A percentile compares a stretch with the other conserved stretches of the same genome.
These are phyloP conservation scores for Leccinum disarticulatum DNA, from an alignment of 768 basidiomycete species.

Conservation along the genomic window DNA sequence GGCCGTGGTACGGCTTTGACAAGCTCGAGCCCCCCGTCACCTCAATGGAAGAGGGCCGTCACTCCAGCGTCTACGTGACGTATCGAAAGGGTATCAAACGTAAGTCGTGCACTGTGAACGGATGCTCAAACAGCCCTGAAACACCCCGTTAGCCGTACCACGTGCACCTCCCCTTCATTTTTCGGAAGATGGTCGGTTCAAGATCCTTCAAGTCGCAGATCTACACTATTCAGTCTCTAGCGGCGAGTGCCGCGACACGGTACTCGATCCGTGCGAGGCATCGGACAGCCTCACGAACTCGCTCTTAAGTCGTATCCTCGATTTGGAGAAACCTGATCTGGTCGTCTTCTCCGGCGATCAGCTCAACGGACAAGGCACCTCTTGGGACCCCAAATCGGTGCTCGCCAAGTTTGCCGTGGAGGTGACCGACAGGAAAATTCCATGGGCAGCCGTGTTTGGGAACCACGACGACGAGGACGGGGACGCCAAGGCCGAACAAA, in stretches of 20 bases:
- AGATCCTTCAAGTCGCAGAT: conserved; percentile 88
- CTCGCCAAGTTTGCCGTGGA: conserved; percentile 84
- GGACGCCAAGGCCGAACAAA: conserved; percentile 57
- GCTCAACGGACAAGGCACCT: conserved; percentile 86
- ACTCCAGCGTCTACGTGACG: conserved; percentile 61
- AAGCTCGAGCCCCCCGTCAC: conserved; percentile 63
- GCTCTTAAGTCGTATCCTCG: conserved; percentile 69
- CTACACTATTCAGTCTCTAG: conserved; percentile 86
- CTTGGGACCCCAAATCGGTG: conserved; percentile 87
- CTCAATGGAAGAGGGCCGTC: conserved; percentile 35
- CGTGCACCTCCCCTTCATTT: conserved; percentile 81
- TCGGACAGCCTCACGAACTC: conserved; percentile 82
- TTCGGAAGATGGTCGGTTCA: conserved; percentile 80
- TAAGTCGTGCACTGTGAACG: conserved; percentile 34
- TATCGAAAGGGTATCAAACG: conserved; percentile 74
- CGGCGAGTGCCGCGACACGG: conserved; percentile 76
- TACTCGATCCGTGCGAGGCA: conserved; percentile 45
- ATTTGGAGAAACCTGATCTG: conserved; percentile 82
- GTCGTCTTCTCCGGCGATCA: conserved; percentile 94
- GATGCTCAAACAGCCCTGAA: not conserved
- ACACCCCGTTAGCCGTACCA: conserved; percentile 47
- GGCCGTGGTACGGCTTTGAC: conserved; percentile 86
- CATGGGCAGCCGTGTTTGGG: conserved; percentile 93
- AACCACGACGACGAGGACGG: conserved; percentile 90
- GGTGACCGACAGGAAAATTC: conserved; percentile 72